These are phyloP conservation scores for Penicillium salamii DNA, from an alignment of 495 filamentous ascomycete species.

Conservation along the genomic window DNA sequence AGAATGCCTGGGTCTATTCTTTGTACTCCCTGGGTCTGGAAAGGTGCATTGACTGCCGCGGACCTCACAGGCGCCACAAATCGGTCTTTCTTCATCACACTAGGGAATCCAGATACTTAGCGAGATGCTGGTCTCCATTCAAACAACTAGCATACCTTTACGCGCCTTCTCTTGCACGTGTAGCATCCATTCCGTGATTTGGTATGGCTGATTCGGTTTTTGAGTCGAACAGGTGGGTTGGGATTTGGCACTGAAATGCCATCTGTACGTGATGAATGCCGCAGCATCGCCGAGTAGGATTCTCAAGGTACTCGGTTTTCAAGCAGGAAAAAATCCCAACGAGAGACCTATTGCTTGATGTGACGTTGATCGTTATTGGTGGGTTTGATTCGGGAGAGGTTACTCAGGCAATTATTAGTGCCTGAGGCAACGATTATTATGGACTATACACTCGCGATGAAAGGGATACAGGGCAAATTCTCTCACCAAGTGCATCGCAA, in stretches of 20 bases:
- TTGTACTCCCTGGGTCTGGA: constrained; percentile 2
- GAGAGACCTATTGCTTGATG: no score
- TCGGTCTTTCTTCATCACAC: constrained; percentile 27
- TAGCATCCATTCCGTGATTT: constrained; percentile 24
- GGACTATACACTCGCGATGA: no score
- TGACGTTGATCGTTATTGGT: no score
- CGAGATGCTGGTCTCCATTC: not conserved
- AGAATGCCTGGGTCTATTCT: not conserved
- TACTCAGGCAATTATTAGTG: no score
- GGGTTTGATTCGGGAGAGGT: no score
- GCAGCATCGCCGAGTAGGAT: not conserved
- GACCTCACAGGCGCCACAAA: constrained; percentile 21
- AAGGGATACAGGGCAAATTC: no score
- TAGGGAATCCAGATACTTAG: not conserved
- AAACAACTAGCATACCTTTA: constrained; percentile 12
- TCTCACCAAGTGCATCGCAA: no score
- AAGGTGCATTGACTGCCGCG: constrained; percentile 16
- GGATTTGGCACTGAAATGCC: not conserved
- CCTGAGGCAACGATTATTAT: no score
- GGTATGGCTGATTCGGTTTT: constrained; percentile 10
- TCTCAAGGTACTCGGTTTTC: no score
- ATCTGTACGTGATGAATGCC: not conserved
- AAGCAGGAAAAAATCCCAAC: no score
- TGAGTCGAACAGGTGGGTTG: not conserved
- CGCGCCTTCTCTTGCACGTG: constrained; percentile 19